A percentile compares a stretch with the other conserved stretches of the same genome.
Evolutionary conservation across 1,284 basidiomycete genomes (phyloP).

Genomic region (Sutorius eximius): DNA sequence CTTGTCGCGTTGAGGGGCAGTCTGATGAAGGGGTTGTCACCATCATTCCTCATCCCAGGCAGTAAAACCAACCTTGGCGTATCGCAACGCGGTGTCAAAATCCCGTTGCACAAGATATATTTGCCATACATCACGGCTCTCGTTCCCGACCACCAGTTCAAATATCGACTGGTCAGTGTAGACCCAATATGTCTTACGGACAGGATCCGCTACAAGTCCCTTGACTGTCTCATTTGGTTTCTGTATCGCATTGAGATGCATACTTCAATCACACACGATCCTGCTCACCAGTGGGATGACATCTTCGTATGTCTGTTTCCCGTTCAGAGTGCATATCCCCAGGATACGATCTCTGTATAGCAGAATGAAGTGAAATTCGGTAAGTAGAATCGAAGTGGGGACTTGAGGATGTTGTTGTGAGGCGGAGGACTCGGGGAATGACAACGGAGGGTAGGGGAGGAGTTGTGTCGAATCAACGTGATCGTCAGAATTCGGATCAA

Average conservation of each 20-base stretch:
- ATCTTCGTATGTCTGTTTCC: slow-evolving; percentile 85
- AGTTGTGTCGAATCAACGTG: slow-evolving; percentile 77
- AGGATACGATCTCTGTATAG: slow-evolving; percentile 81
- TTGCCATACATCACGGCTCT: slow-evolving; percentile 94
- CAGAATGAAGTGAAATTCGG: slow-evolving; percentile 91
- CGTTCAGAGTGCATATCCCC: slow-evolving; percentile 80
- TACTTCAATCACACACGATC: not conserved
- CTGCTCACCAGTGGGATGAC: slow-evolving; percentile 69
- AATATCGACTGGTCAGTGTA: slow-evolving; percentile 90
- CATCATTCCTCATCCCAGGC: not conserved
- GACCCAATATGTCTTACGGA: slow-evolving; percentile 92
- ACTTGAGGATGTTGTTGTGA: slow-evolving; percentile 36
- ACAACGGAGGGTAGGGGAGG: slow-evolving; percentile 58
- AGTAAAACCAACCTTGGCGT: slow-evolving; percentile 67
- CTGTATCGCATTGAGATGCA: slow-evolving; percentile 40
- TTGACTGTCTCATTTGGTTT: slow-evolving; percentile 71
- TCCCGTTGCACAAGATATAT: slow-evolving; percentile 81
- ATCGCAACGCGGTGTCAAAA: slow-evolving; percentile 77
- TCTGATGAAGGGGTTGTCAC: slow-evolving; percentile 44
- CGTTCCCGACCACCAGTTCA: slow-evolving; percentile 85
- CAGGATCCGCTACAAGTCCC: slow-evolving; percentile 79
- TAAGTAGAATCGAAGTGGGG: slow-evolving; percentile 79
- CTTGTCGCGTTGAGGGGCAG: slow-evolving; percentile 80
- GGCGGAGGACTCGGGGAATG: slow-evolving; percentile 29
- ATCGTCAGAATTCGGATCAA: slow-evolving; percentile 66